Conservation (phyloP, 2,329 filamentous ascomycete species). For the Mycosphaerella sp. region DNA sequence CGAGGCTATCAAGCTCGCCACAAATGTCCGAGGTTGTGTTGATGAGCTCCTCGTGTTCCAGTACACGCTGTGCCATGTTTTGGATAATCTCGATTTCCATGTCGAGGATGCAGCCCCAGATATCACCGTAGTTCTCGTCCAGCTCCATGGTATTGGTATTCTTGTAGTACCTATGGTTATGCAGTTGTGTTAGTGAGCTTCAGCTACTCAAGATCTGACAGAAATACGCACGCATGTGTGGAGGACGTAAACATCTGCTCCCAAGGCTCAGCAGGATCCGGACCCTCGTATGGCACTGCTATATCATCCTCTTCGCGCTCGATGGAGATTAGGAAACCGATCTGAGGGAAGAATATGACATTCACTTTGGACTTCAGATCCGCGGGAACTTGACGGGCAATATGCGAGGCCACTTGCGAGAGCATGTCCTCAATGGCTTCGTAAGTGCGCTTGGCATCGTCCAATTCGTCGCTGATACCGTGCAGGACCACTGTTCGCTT, state of each 20-base stretch:
- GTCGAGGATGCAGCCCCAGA: conserved; percentile 79
- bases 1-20: conserved; percentile 78
- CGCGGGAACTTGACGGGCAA: conserved; percentile 58
- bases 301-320: conserved; percentile 53
- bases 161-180: conserved; percentile 64
- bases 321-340: conserved; percentile 81
- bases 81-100: conserved; percentile 86
- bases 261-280: conserved; percentile 56
- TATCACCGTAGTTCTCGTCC: conserved; percentile 74
- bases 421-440: conserved; percentile 71
- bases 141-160: conserved; percentile 73
- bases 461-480: conserved; percentile 67
- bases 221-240: conserved; percentile 43
- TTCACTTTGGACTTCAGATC: conserved; percentile 53
- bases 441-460: conserved; percentile 70
- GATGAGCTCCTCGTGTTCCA: conserved; percentile 63
- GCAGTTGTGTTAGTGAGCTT: too few species aligned
- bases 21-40: conserved; percentile 67
- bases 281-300: conserved; percentile 55
- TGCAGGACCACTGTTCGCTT: conserved; percentile 65
- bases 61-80: conserved; percentile 61
- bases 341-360: conserved; percentile 84
- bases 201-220: too few species aligned
- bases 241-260: conserved; percentile 66
- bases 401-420: conserved; percentile 57